Percentiles rank a stretch among this genome's conserved stretches.
Evolutionary conservation across 2,329 filamentous ascomycete genomes (phyloP).

Genomic region (Septoria linicola): DNA sequence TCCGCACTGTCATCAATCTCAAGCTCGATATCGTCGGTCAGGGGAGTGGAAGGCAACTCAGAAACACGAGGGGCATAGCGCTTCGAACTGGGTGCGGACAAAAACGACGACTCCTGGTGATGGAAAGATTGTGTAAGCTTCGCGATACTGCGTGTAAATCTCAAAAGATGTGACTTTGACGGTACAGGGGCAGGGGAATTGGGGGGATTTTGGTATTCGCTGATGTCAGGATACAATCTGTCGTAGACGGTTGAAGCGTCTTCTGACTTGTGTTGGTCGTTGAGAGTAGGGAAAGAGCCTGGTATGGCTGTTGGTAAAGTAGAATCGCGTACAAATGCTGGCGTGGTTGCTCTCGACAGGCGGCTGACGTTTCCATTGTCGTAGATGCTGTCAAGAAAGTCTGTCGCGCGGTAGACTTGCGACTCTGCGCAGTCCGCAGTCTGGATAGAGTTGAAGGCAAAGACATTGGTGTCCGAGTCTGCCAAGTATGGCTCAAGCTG

Average conservation of each 20-base stretch:
- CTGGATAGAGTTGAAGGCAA: constrained; percentile 70
- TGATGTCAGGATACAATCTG: constrained; percentile 35
- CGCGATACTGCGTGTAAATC: constrained; percentile 30
- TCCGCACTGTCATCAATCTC: constrained; percentile 68
- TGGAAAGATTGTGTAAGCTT: constrained; percentile 34
- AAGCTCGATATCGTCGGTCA: constrained; percentile 69
- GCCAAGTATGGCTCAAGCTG: constrained; percentile 73
- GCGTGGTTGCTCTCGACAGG: constrained; percentile 47
- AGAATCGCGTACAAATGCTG: constrained; percentile 45
- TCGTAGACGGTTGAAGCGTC: constrained; percentile 33
- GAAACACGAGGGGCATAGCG: constrained; percentile 66
- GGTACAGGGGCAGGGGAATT: constrained; percentile 21
- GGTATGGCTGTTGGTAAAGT: constrained; percentile 24
- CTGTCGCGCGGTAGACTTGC: constrained; percentile 67
- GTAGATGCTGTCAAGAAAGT: constrained; percentile 78
- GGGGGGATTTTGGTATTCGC: constrained; percentile 25
- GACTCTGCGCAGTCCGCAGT: constrained; percentile 80
- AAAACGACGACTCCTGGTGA: constrained; percentile 39
- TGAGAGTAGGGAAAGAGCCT: constrained; percentile 32
- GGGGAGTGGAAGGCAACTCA: constrained; percentile 70
- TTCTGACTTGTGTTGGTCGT: constrained; percentile 21
- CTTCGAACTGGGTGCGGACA: constrained; percentile 47
- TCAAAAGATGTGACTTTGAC: constrained; percentile 24
- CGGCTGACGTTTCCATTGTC: constrained; percentile 58
- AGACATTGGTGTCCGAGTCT: constrained; percentile 55